Percentiles rank a stretch among this genome's conserved stretches.
Evolutionary conservation across 2,329 filamentous ascomycete species (phyloP).

Genomic region (Paecilomyces dactylethromorphus): DNA sequence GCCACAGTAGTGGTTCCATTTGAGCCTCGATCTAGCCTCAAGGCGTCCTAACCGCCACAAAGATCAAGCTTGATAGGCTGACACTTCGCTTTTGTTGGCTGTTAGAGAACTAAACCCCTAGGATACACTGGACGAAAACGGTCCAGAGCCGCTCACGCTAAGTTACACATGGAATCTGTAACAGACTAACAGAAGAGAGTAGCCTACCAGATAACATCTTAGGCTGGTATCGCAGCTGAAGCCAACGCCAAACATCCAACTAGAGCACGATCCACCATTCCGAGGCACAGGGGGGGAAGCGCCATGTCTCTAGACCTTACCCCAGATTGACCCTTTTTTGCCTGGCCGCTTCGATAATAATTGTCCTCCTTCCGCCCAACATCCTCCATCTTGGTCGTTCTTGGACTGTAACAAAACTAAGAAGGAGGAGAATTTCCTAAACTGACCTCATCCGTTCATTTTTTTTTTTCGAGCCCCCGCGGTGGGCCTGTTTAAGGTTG

Average conservation of each 20-base stretch:
- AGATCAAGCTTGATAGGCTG: neutral
- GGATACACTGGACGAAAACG: neutral
- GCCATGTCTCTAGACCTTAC: neutral
- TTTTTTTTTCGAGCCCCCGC: neutral
- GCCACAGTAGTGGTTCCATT: neutral
- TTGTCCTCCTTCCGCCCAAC: neutral
- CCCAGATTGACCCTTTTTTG: neutral
- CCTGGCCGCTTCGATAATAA: neutral
- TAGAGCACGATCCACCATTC: neutral
- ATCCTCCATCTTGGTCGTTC: neutral
- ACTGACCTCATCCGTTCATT: neutral
- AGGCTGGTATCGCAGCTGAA: neutral
- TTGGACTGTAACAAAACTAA: neutral
- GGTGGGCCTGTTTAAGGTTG: neutral
- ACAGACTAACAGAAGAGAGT: neutral
- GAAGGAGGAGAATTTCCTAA: neutral
- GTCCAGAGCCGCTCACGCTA: neutral
- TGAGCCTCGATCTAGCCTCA: neutral
- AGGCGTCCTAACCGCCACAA: neutral
- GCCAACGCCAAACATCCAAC: neutral
- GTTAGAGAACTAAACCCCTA: neutral
- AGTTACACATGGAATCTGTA: neutral
- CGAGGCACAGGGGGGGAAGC: neutral
- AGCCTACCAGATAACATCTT: neutral
- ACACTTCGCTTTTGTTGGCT: neutral